A percentile compares a stretch with the other conserved stretches of the same genome.
Evolutionary conservation across 2,329 filamentous ascomycete genomes (phyloP).

Genomic region (Penicillium sp.): DNA sequence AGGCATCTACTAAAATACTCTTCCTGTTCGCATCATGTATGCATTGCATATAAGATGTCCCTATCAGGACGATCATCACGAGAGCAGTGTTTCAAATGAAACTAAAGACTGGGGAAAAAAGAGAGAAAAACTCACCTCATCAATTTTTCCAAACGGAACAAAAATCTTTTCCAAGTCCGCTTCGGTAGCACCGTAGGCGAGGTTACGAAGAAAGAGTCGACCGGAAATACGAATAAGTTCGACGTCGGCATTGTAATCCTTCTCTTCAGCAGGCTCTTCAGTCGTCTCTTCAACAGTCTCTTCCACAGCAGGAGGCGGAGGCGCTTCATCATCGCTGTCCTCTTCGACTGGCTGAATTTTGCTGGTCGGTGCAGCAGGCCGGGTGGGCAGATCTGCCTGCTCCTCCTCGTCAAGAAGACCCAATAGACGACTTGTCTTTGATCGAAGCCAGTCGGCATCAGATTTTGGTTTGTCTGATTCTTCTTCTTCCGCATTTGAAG

Average conservation of each 20-base stretch:
- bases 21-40: conserved; percentile 77
- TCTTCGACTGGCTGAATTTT: conserved; percentile 3
- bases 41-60: conserved; percentile 94
- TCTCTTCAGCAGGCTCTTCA: conserved; percentile 24
- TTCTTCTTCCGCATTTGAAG: conserved; percentile 18
- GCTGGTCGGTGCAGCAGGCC: conserved; percentile 15
- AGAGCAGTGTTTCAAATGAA: conserved; percentile 33
- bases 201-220: conserved; percentile 82
- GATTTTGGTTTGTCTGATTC: conserved; percentile 44
- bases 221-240: conserved; percentile 67
- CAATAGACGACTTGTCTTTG: conserved; percentile 78
- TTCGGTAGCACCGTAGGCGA: conserved; percentile 75
- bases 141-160: conserved; percentile 64
- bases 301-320: not conserved
- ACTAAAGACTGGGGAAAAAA: conserved; percentile 1
- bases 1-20: conserved; percentile 99
- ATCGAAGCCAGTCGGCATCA: conserved; percentile 89
- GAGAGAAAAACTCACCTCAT: conserved; percentile 69
- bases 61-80: conserved; percentile 99
- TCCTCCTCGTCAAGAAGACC: conserved; percentile 72
- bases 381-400: conserved; percentile 38
- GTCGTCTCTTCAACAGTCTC: conserved; percentile 15
- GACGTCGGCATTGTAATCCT: conserved; percentile 41
- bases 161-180: conserved; percentile 73
- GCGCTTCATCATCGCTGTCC: conserved; percentile 9